These are phyloP conservation scores for Myxozyma geophila DNA, from an alignment of 805 yeast genomes.

Conservation along the genomic window DNA sequence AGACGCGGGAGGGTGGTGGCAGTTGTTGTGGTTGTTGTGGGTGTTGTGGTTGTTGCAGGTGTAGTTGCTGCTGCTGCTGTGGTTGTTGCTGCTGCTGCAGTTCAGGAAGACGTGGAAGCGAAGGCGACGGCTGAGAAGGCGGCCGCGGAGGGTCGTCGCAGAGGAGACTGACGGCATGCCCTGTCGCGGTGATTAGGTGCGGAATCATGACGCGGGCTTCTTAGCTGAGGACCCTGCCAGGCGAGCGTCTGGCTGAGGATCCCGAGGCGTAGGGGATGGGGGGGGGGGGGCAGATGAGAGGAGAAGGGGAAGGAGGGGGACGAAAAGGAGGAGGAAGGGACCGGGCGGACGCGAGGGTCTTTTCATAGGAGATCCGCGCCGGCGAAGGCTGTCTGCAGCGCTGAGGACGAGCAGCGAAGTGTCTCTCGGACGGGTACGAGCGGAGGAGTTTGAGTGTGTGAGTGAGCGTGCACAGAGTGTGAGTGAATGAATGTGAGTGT, in stretches of 20 bases:
- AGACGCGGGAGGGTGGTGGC: neutral
- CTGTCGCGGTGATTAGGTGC: constrained; percentile 32
- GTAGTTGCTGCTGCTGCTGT: neutral
- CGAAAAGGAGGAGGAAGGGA: neutral
- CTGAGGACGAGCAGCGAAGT: neutral
- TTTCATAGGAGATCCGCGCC: neutral
- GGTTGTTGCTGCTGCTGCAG: neutral
- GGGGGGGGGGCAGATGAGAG: neutral
- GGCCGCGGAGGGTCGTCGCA: constrained; percentile 27
- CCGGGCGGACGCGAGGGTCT: neutral
- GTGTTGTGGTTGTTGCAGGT: neutral
- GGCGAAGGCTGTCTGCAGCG: neutral
- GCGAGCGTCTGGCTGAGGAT: neutral
- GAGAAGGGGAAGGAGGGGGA: neutral
- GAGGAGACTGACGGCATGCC: constrained; percentile 29
- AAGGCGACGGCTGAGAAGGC: neutral
- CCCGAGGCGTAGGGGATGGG: neutral
- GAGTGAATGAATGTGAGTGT: neutral
- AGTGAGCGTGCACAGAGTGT: too few species aligned
- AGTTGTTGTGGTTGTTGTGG: neutral
- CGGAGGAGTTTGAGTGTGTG: neutral
- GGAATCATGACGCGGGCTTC: constrained; percentile 23
- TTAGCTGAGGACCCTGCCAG: neutral
- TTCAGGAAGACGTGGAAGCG: neutral
- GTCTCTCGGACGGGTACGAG: too few species aligned